phyloP scores from a whole-genome alignment of 345 rosid species.

The Alliaria petiolata region DNA sequence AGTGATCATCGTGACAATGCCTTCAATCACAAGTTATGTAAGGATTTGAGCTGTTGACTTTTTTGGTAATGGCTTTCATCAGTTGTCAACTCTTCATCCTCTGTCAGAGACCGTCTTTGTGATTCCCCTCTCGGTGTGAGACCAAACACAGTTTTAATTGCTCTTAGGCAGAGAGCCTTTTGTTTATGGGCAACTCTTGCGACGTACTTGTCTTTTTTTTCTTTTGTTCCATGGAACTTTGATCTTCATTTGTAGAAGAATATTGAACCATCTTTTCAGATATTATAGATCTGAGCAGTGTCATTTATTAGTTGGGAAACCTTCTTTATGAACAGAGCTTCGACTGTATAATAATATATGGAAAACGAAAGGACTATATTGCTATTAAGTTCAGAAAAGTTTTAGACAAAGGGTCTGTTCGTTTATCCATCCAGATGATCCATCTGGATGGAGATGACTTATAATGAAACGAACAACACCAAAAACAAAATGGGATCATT shows the following conservation, averaged over 20 bases:
- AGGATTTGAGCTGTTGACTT: slow-evolving; percentile 77
- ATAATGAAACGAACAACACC: no score
- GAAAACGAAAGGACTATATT: not conserved
- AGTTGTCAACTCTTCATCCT: slow-evolving; percentile 90
- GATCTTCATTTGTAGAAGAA: slow-evolving; percentile 12
- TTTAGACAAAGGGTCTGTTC: no score
- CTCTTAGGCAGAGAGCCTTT: slow-evolving; percentile 1
- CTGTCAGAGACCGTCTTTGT: slow-evolving; percentile 79
- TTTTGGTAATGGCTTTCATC: slow-evolving; percentile 75
- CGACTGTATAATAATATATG: no score
- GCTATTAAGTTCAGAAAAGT: not conserved
- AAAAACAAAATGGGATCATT: no score
- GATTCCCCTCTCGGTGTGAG: slow-evolving; percentile 26
- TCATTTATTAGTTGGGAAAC: no score
- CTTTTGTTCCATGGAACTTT: not conserved
- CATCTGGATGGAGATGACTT: no score
- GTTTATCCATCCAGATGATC: no score
- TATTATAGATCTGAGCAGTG: not conserved
- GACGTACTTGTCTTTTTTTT: not conserved
- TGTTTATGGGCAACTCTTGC: slow-evolving; percentile 13
- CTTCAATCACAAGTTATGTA: slow-evolving; percentile 86
- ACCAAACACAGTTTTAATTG: slow-evolving; percentile 17
- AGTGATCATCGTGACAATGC: slow-evolving; percentile 90
- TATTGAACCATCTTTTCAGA: not conserved
- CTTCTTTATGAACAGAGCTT: no score